Base-by-base conservation (phyloP, 805 yeast genomes). In the Suhomyces vadensis region DNA sequence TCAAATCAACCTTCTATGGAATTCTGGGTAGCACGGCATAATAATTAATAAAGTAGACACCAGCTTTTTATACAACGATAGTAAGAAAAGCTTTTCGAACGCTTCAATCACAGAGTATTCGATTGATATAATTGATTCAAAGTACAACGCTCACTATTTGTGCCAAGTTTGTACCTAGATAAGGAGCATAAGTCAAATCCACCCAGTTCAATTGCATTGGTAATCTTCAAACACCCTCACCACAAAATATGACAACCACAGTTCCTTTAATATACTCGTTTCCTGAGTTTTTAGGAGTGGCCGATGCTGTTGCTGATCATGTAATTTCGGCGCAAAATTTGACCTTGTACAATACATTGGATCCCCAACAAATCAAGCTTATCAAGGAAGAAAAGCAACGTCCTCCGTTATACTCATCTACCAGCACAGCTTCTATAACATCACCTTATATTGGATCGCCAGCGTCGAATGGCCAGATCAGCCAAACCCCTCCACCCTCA, bases 301-400 rank as follows among this genome's bases (percentile, higher is more conserved):
- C 98, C 2, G 95, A 87, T 43, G 98, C 98, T 19, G 96, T 92
- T 22, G 97, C 97, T 1, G 97, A 94, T 65, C 96, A 91, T 64
- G 85, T 92, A 39, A 81, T 90, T 26, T 80, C 87, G 22, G 95
- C 96, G 9, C 98, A 94, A 67, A 87, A 91, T 58, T 66, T 77
- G 49, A 79, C 90, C 7, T 67, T 86, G 29, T 78, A 73, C 56
- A 62, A 67, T 47, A 67, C 75, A 1, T 54, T 67, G 47, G 75
- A 72, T 49, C 55, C 49, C 22, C 52, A 56, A 13, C 63, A 63
- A 50, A 69, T 71, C 29, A 61, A 53, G 31, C 44, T 53, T n/a
- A 50, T 64, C 44, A 63, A 67, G 56, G 63, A 61, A 35, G 63
- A 61, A 37, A 38, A 43, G 40, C 46, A 44, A 50, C 24, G 42